phyloP scores from a whole-genome alignment of 352 stramenopile genomes.

The Phytophthora sojae region DNA sequence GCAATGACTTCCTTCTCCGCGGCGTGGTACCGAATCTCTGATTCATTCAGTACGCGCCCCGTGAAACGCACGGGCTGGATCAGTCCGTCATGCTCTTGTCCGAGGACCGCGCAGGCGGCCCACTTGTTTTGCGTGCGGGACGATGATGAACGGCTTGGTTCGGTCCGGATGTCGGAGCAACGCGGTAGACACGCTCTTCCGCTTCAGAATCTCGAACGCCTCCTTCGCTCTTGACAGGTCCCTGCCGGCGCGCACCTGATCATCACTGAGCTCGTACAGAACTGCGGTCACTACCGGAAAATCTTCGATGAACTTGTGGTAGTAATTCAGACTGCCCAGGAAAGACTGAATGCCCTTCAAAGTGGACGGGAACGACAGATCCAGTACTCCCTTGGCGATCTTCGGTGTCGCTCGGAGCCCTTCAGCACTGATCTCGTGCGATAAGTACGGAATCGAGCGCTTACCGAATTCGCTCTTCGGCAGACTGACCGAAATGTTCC shows the following conservation, averaged over 20 bases:
- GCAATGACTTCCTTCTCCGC: conserved; percentile 2
- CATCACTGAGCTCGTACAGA: background rate
- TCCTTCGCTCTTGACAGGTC: background rate
- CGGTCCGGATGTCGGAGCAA: background rate
- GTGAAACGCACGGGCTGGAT: background rate
- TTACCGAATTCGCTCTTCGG: background rate
- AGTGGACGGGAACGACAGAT: background rate
- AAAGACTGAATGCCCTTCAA: background rate
- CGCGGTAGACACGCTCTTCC: background rate
- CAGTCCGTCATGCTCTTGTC: background rate
- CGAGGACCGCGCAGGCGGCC: background rate
- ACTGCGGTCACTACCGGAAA: background rate
- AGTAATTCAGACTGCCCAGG: background rate
- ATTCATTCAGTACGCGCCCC: background rate
- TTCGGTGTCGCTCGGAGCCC: background rate
- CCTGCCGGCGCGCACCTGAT: background rate
- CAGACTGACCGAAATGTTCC: background rate
- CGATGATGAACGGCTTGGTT: background rate
- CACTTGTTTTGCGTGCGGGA: background rate
- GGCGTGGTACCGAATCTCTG: background rate
- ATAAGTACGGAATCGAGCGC: background rate
- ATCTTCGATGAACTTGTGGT: conserved; percentile 6
- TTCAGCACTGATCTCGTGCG: background rate
- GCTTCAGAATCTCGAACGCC: background rate
- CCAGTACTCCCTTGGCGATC: background rate